These are phyloP conservation scores for Massarina eburnea DNA, from an alignment of 2,329 filamentous ascomycete species.

Conservation along the genomic window DNA sequence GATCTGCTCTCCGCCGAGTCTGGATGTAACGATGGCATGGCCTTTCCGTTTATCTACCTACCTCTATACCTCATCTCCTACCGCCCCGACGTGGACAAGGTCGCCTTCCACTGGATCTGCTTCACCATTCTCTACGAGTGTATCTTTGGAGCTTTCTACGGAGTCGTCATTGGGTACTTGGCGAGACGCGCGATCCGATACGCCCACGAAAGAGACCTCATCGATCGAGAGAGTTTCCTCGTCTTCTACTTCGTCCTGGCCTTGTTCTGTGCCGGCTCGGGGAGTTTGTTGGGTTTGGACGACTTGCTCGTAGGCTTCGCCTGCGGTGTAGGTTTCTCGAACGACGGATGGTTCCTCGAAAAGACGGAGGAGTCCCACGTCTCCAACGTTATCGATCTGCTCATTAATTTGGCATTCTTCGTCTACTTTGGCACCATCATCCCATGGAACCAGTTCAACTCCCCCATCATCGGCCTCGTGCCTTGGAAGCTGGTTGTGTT, in stretches of 20 bases:
- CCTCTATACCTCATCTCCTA: conserved; percentile 88
- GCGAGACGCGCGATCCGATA: conserved; percentile 87
- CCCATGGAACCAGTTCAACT: conserved; percentile 91
- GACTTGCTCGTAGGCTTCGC: conserved; percentile 94
- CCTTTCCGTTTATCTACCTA: conserved; percentile 95
- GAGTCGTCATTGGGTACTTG: conserved; percentile 83
- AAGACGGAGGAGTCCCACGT: conserved; percentile 99
- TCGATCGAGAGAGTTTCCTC: conserved; percentile 95
- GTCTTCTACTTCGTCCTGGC: conserved; percentile 98
- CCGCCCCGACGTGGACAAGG: conserved; percentile 65
- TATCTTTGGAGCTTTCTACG: conserved; percentile 86
- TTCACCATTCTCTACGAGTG: conserved; percentile 93
- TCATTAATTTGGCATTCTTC: conserved; percentile 97
- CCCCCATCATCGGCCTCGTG: conserved; percentile 67
- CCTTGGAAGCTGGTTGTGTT: conserved; percentile 94
- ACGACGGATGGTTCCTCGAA: conserved; percentile 97
- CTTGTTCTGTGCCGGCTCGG: conserved; percentile 91
- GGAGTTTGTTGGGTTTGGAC: conserved; percentile 86
- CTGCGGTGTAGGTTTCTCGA: conserved; percentile 96
- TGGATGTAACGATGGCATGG: conserved; percentile 99
- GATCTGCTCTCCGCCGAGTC: conserved; percentile 95
- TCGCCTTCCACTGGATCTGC: conserved; percentile 85
- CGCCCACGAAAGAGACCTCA: conserved; percentile 80
- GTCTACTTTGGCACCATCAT: conserved; percentile 98
- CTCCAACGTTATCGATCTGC: conserved; percentile 96